phyloP scores from a whole-genome alignment of 2,329 filamentous ascomycete genomes.

The Elsinoe perseae region DNA sequence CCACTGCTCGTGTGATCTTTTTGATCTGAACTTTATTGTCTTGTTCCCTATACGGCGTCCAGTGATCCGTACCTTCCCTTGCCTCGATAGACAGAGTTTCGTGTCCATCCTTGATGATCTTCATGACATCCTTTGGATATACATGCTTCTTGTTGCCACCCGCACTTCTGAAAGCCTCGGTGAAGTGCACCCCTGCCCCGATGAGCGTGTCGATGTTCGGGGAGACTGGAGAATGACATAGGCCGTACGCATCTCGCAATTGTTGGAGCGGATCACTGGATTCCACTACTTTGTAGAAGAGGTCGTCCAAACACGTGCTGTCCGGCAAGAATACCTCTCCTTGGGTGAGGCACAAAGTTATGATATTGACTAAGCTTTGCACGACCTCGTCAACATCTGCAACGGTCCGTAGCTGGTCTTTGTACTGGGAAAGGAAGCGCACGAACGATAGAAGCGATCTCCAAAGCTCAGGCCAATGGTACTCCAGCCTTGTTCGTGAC shows the following conservation, averaged over 20 bases:
- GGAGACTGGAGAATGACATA: conserved; percentile 26
- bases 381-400: conserved; percentile 66
- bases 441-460: conserved; percentile 78
- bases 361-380: conserved; percentile 68
- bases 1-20: conserved; percentile 72
- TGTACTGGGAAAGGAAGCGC: conserved; percentile 83
- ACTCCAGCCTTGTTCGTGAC: conserved; percentile 69
- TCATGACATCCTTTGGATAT: conserved; percentile 74
- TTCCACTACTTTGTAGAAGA: conserved; percentile 98
- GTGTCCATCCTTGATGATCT: conserved; percentile 93
- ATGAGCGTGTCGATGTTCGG: conserved; percentile 67
- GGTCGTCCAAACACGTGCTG: conserved; percentile 81
- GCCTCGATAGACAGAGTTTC: conserved; percentile 89
- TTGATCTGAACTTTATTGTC: conserved; percentile 80
- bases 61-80: conserved; percentile 75
- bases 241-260: conserved; percentile 69
- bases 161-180: conserved; percentile 63
- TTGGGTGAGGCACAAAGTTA: conserved; percentile 74
- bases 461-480: conserved; percentile 96
- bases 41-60: conserved; percentile 79
- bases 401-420: conserved; percentile 62
- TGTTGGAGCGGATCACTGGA: conserved; percentile 72
- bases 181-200: conserved; percentile 77
- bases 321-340: conserved; percentile 89
- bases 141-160: conserved; percentile 56